phyloP scores from a whole-genome alignment of 768 basidiomycete genomes.

The Lactarius indigo region DNA sequence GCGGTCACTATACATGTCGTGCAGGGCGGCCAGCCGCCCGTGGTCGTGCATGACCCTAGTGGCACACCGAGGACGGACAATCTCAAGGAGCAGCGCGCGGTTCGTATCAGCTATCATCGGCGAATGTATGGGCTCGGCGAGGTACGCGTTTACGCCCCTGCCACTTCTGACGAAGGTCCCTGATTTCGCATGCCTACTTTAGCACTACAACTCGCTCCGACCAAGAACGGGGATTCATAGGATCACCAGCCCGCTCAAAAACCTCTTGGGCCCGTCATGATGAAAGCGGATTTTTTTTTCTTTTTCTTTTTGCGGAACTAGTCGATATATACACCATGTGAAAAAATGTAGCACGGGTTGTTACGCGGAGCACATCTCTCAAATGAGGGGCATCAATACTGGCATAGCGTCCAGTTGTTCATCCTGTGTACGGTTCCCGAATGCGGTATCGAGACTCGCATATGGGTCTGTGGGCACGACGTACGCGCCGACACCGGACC shows the following conservation, averaged over 20 bases:
- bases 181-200: constrained; percentile 7
- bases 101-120: constrained; percentile 87
- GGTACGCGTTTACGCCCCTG: constrained; percentile 48
- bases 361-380: constrained; percentile 19
- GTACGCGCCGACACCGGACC: constrained; percentile 16
- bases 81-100: constrained; percentile 39
- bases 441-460: constrained; percentile 74
- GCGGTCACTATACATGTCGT: constrained; percentile 87
- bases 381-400: constrained; percentile 43
- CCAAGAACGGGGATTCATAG: constrained; percentile 40
- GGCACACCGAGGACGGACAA: constrained; percentile 34
- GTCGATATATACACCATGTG: constrained; percentile 1
- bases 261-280: constrained; percentile 15
- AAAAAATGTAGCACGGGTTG: not conserved
- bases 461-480: constrained; percentile 60
- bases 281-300: not conserved
- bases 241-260: constrained; percentile 22
- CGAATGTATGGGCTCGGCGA: constrained; percentile 95
- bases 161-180: not conserved
- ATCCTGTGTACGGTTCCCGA: constrained; percentile 69
- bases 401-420: not conserved
- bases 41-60: constrained; percentile 77
- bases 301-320: not conserved
- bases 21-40: constrained; percentile 72
- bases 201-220: constrained; percentile 89